Percentiles rank a stretch among this genome's conserved stretches.
These are phyloP conservation scores for Thalassiosira pacifica DNA, from an alignment of 352 stramenopile species.

Conservation along the genomic window DNA sequence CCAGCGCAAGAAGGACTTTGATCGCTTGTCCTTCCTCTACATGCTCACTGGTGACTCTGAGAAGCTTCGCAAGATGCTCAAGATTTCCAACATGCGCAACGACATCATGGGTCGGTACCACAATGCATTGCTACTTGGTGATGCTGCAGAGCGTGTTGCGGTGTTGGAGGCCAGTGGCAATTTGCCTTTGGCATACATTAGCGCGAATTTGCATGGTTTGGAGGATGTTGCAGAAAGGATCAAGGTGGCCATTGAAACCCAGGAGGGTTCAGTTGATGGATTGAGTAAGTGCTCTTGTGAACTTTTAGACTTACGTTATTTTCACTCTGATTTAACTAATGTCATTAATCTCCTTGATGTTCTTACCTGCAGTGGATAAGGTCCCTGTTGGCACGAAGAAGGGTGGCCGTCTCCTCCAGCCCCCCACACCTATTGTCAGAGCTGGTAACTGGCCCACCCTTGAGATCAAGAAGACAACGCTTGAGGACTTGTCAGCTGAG, in stretches of 20 bases:
- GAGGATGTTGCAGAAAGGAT: conserved; percentile 95
- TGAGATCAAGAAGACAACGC: conserved; percentile 90
- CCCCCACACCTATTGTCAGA: conserved; percentile 93
- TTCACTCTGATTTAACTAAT: conserved; percentile 9
- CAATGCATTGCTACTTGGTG: conserved; percentile 97
- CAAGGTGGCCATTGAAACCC: conserved; percentile 91
- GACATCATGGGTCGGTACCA: conserved; percentile 99
- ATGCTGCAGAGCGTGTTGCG: conserved; percentile 94
- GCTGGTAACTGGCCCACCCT: conserved; percentile 98
- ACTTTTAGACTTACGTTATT: not conserved
- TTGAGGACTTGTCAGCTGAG: conserved; percentile 85
- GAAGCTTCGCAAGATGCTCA: conserved; percentile 99
- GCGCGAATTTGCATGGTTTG: conserved; percentile 95
- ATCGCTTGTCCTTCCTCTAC: conserved; percentile 99
- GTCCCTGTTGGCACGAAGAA: conserved; percentile 60
- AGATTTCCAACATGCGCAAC: conserved; percentile 97
- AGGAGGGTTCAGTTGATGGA: conserved; percentile 85
- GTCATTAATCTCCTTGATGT: conserved; percentile 10
- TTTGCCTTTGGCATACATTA: conserved; percentile 95
- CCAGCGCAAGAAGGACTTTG: conserved; percentile 99
- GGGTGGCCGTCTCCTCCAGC: conserved; percentile 91
- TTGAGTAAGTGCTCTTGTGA: conserved; percentile 59
- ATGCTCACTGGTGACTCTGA: conserved; percentile 98
- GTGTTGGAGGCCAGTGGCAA: conserved; percentile 97
- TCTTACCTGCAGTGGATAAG: conserved; percentile 66